Conservation (phyloP, 2,329 filamentous ascomycete species). For the Phyllosticta paracitricarpa region DNA sequence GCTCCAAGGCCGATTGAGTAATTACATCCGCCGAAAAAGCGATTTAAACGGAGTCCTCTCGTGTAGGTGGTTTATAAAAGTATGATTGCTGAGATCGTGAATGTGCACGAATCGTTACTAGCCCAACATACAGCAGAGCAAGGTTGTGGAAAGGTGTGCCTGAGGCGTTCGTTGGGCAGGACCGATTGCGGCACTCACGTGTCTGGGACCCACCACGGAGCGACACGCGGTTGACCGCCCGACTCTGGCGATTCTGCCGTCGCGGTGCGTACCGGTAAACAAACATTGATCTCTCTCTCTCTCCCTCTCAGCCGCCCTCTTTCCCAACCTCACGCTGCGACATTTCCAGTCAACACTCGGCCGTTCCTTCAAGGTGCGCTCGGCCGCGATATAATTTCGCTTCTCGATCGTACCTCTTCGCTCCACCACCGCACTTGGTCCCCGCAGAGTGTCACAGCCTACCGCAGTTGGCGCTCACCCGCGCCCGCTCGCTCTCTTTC, state of each 20-base stretch:
- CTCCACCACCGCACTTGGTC: neutral
- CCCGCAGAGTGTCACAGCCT: neutral
- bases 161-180: neutral
- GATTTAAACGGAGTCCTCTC: too few species aligned
- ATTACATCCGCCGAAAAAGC: too few species aligned
- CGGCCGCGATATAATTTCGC: neutral
- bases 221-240: neutral
- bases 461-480: neutral
- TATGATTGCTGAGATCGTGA: too few species aligned
- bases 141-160: neutral
- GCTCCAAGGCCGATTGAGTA: too few species aligned
- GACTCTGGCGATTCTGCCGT: neutral
- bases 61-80: too few species aligned
- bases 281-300: neutral
- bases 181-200: neutral
- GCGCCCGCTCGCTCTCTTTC: neutral
- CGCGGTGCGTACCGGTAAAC: neutral
- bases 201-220: neutral
- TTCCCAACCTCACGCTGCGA: neutral
- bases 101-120: too few species aligned
- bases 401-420: neutral
- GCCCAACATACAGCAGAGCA: too few species aligned
- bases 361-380: neutral
- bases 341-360: neutral
- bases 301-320: neutral